Evolutionary conservation across 2,329 filamentous ascomycete species (phyloP), one percentile per base, ranked within the genome.

Genomic region (Pseudogymnoascus sp.): DNA sequence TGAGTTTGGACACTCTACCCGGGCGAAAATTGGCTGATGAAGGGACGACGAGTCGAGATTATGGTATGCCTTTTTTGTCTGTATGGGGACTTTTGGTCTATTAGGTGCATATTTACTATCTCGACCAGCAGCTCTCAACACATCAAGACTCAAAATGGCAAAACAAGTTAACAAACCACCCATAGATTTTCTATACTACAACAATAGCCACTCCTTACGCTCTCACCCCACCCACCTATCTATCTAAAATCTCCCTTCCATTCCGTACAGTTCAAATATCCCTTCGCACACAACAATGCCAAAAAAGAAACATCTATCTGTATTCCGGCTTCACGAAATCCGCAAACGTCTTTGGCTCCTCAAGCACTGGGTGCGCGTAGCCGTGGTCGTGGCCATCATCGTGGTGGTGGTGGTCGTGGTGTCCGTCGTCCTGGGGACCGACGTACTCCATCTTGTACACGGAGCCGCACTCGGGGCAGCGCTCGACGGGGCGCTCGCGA

Each of bases 391-490:
- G 67, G 39, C 69, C 71, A 67, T 74, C 71, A 67, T 72, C 69
- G 71, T 85, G 82, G 73, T 86, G 82, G 65, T 76, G 78, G 75
- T 90, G 84, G 72, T 84, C 80, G 66, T 74, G 78, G 76, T 89
- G 84, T 72, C 81, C 78, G 75, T 92, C 87, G 68, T 94, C 89
- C 74, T 87, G 76, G 60, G 92, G 87, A 65, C 94, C 94, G 68
- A 96, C 80, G 78, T 96, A 99, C 75, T 97, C 88, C 90, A 97
- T 94, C 87, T 96, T 95, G 83, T 96, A 92, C 69, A 94, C 90
- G 76, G 87, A 90, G 70, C 94, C 94, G 80, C 94, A 99, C 83
- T 99, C 94, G 73, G 87, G 87, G 87, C 94, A 99, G 77, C 94
- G 91, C 82, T 95, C 90, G 70, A 96, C 78, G 63, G 94, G 94